Evolutionary conservation across 2,329 filamentous ascomycete genomes (phyloP), one percentile per base, ranked within the genome.

Genomic region (Microsporum audouinii): DNA sequence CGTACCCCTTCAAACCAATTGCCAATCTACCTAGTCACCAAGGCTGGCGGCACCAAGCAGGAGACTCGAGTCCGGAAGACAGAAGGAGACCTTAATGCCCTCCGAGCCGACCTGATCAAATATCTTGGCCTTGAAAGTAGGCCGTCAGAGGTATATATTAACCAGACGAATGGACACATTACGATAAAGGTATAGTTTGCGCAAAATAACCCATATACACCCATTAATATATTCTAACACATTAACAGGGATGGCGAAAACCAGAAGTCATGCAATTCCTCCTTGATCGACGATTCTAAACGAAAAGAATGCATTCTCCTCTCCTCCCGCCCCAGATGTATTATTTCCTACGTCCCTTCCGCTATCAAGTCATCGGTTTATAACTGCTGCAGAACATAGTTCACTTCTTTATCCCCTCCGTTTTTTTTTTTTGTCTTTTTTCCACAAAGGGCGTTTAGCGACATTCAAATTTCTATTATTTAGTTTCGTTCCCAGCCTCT

Each of bases 21-120:
- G 2, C 85, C 89, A 29, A 82, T 97, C 51, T 99, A 97, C 76
- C 79, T 85, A 14, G 79, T 84, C 66, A 78, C 76, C 65, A 91
- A 89, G 77, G 80, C 84, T 10, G 90, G 90, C 59, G 89, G 89
- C 12, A 94, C 88, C 65, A 80, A 85, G 70, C 83, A 85, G 68
- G 75, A 88, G 68, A 95, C 92, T 3, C 74, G 84, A 61, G 76
- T 99, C 61, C 88, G 90, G 72, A 91, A 88, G 74, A 81, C 92
- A 57, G 84, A 89, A 61, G 94, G 94, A 14, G 82, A 95, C 71
- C 69, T 84, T 57, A 73, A 77, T 36, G 81, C 78, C 2, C 71
- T 97, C 65, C 79, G 83, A 63, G 73, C 80, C 39, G 87, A 91
- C 66, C 71, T 97, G 61, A 76, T 79, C 41, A 70, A 75, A 23